These are phyloP conservation scores for Rhododendron simsii DNA, from an alignment of 148 eudicot species.

Conservation along the genomic window DNA sequence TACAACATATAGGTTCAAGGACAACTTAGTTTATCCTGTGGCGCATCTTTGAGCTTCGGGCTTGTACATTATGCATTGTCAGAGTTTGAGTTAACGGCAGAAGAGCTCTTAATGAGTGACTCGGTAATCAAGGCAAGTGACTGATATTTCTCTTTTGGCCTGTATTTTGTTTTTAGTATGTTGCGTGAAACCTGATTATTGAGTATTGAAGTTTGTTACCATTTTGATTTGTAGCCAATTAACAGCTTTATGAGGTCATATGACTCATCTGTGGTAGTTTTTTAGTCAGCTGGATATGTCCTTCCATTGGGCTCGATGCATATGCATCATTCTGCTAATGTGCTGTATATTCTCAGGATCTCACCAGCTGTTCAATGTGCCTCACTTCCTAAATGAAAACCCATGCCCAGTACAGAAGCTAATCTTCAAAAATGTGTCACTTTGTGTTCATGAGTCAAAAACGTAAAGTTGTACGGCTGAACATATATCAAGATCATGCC, in stretches of 20 bases:
- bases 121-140: constrained; percentile 75
- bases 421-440: neutral
- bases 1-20: constrained; percentile 67
- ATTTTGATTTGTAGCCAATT: neutral
- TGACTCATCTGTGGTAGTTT: neutral
- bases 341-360: neutral
- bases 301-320: neutral
- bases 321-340: neutral
- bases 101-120: constrained; percentile 95
- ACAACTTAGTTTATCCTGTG: constrained; percentile 76
- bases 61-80: constrained; percentile 70
- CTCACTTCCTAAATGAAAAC: neutral
- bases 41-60: constrained; percentile 84
- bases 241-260: neutral
- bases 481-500: neutral
- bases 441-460: neutral
- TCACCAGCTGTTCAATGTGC: neutral
- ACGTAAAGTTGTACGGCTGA: neutral
- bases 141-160: constrained; percentile 9
- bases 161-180: neutral
- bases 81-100: constrained; percentile 84
- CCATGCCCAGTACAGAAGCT: neutral
- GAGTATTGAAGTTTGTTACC: neutral
- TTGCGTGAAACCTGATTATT: neutral
- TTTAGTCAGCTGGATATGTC: neutral